Evolutionary conservation across 352 stramenopile genomes (phyloP), one percentile per base, ranked within the genome.

Genomic region (Thalassiosira ordinaria): DNA sequence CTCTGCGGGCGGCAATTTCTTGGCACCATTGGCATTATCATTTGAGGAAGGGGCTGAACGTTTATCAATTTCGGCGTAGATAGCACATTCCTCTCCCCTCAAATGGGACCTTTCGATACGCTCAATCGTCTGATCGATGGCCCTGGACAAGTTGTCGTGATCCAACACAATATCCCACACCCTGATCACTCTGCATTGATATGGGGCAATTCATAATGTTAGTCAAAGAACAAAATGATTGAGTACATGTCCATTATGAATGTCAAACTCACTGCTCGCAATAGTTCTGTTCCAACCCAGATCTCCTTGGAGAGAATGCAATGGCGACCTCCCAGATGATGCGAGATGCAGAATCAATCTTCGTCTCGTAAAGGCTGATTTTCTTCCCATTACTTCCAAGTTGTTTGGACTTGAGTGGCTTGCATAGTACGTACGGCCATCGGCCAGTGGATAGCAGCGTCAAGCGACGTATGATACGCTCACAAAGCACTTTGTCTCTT

Each of bases 351-450:
- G 35, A 35, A 55, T 88, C 80, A 59, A 88, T 82, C 63, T 88
- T 88, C 8, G 75, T 79, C 24, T 88, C 80, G 22, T 88, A 88
- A 1, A 87, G 52, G 5, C 47, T 62, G n/a, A 70, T 69, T 18
- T 59, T 64, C 26, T 57, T 77, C 5, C 59, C 59, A 24, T 55
- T 46, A 24, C 27, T 67, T 26, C 26, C 49, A 29, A 46, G 22
- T 47, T 44, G 61, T 68, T 77, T 78, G 2, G 52, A 76, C 7
- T 65, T 78, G 41, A 88, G 37, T 9, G 71, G 64, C 56, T 88
- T 88, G 33, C 75, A 84, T 29, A 88, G 55, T 6, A 84, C 74
- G 51, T 85, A 88, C 27, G 80, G 80, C 80, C 80, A 88, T n/a
- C 75, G 51, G 20, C 80, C 80, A 24, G 75, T 85, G 8, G 80